phyloP scores from a whole-genome alignment of 225 moss, liverwort and hornwort species.

The Marchantia polymorpha region DNA sequence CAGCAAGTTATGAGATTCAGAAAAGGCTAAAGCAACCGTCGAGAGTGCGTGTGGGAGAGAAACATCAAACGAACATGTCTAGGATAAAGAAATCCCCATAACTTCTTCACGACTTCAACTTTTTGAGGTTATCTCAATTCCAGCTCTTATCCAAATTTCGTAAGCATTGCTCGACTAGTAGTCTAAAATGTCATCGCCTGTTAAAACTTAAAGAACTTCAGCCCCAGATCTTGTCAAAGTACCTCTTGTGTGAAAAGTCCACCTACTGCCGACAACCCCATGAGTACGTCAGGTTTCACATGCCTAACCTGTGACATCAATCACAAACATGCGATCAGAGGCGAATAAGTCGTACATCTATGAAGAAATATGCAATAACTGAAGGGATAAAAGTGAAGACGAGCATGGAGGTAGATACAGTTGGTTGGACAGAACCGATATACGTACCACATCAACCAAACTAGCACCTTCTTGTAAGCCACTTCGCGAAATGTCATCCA shows the following conservation, averaged over 20 bases:
- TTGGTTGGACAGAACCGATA: background rate
- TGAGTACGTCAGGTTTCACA: constrained; percentile 85
- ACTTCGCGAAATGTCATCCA: constrained; percentile 47
- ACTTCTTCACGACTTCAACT: too few relatives aligned
- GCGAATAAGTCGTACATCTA: background rate
- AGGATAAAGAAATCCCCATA: too few relatives aligned
- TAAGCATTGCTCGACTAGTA: background rate
- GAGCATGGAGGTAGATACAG: background rate
- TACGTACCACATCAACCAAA: constrained; percentile 72
- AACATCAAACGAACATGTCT: too few relatives aligned
- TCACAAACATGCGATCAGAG: background rate
- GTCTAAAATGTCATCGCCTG: background rate
- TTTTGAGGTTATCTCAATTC: too few relatives aligned
- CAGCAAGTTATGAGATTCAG: background rate
- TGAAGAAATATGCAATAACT: background rate
- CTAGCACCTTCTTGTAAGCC: constrained; percentile 65
- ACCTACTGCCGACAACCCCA: constrained; percentile 90
- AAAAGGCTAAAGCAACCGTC: too few relatives aligned
- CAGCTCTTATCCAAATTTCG: too few relatives aligned
- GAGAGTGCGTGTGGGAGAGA: too few relatives aligned
- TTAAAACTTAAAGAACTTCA: background rate
- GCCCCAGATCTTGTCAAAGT: background rate
- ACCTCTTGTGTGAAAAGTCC: constrained; percentile 85
- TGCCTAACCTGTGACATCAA: constrained; percentile 49
- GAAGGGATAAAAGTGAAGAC: background rate